Conservation (phyloP, 306 rosid species). For the Fragaria iinumae region DNA sequence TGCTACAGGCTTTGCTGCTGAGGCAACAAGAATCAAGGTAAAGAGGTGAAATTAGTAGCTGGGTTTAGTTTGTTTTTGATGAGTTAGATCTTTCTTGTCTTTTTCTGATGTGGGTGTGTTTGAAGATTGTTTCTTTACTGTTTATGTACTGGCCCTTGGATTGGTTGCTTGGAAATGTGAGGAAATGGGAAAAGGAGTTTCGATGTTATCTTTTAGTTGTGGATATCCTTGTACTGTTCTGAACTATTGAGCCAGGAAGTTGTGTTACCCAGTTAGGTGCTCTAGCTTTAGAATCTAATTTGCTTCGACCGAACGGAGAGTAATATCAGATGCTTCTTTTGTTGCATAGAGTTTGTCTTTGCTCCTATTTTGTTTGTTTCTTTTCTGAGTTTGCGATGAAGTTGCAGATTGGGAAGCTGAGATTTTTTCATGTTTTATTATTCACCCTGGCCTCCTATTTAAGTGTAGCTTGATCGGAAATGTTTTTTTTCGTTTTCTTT, state of each 20-base stretch:
- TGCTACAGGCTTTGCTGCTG: slow-evolving; percentile 77
- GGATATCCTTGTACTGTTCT: neutral
- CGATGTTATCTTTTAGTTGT: neutral
- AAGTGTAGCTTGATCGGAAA: neutral
- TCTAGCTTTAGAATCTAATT: neutral
- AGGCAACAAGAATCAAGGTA: slow-evolving; percentile 82
- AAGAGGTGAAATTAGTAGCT: neutral
- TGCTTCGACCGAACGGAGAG: neutral
- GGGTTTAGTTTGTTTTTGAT: slow-evolving; percentile 18
- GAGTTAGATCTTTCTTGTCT: neutral
- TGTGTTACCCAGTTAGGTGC: neutral
- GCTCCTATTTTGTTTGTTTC: neutral
- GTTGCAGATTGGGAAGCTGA: neutral
- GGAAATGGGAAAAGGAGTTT: neutral
- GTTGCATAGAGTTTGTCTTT: neutral
- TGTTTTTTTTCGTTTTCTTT: neutral
- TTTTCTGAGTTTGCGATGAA: neutral
- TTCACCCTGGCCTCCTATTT: neutral
- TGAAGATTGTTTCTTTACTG: slow-evolving; percentile 10
- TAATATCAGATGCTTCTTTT: neutral
- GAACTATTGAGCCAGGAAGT: neutral
- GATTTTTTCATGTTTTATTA: neutral
- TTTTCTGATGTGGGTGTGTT: neutral
- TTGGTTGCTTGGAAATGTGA: slow-evolving; percentile 14
- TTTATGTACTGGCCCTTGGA: neutral